Conservation (phyloP, 1,284 basidiomycete species). For the Sanghuangporus weigelae region DNA sequence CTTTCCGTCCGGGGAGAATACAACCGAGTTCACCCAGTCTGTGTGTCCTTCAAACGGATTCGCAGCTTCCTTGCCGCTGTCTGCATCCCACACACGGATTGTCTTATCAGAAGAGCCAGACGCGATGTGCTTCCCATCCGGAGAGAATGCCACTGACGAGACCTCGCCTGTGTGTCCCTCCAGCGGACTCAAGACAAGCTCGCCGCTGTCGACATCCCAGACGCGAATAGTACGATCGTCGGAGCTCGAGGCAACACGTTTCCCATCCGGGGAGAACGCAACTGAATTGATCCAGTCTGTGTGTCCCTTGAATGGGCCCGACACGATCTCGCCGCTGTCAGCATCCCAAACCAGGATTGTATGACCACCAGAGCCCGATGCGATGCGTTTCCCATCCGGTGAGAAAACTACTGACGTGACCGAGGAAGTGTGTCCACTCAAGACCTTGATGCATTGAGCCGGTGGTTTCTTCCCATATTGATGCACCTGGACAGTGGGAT, state of each 20-base stretch:
- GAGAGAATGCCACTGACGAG: neutral
- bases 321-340: no score
- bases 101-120: neutral
- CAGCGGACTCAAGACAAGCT: neutral
- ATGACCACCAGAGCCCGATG: neutral
- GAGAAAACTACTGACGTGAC: neutral
- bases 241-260: neutral
- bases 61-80: neutral
- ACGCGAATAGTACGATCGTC: neutral
- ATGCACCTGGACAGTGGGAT: neutral
- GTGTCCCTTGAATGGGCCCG: neutral
- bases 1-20: neutral
- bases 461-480: neutral
- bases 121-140: neutral
- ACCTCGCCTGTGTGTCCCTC: neutral
- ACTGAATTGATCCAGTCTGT: neutral
- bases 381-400: neutral
- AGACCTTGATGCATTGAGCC: neutral
- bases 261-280: neutral
- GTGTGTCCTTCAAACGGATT: neutral
- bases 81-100: neutral
- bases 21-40: neutral
- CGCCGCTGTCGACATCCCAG: neutral
- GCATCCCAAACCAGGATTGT: no score
- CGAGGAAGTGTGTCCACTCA: neutral